Conservation (phyloP, 176 grass and related monocot species). For the Triticum monococcum region DNA sequence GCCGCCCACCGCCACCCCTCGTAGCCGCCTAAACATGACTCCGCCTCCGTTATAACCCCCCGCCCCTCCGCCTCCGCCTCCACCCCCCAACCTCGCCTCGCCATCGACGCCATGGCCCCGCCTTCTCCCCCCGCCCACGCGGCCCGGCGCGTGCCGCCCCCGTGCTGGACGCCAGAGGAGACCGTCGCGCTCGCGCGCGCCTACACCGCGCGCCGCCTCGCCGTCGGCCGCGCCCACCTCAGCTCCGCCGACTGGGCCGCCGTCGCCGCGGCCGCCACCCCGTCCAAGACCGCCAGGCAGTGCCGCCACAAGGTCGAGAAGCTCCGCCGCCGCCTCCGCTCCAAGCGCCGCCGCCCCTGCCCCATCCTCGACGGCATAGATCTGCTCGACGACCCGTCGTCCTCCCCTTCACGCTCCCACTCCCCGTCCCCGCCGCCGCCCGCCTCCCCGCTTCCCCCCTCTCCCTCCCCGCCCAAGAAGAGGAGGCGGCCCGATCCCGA, state of each 20-base stretch:
- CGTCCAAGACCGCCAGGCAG: constrained; percentile 69
- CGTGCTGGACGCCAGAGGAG: constrained; percentile 65
- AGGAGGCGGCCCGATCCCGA: constrained; percentile 30
- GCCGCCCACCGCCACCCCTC: constrained; percentile 42
- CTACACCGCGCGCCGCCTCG: constrained; percentile 58
- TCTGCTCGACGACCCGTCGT: constrained; percentile 41
- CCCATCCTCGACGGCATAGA: constrained; percentile 50
- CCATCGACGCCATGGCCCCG: constrained; percentile 17
- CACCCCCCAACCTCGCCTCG: constrained; percentile 14
- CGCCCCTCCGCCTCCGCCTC: constrained; percentile 21
- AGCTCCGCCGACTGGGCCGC: constrained; percentile 56
- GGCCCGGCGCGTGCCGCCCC: constrained; percentile 51
- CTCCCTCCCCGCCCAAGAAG: constrained; percentile 41
- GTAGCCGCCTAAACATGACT: constrained; percentile 44
- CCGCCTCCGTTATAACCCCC: constrained; percentile 48
- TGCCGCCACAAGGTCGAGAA: constrained; percentile 89
- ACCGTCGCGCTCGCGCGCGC: constrained; percentile 55
- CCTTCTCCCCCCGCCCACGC: constrained; percentile 15
- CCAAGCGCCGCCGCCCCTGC: constrained; percentile 50
- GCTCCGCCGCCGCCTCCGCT: constrained; percentile 61
- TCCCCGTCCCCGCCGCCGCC: constrained; percentile 22
- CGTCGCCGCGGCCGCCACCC: constrained; percentile 50
- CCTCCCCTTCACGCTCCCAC: constrained; percentile 12
- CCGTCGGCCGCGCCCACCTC: constrained; percentile 61
- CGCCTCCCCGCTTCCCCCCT: constrained; percentile 12